These are phyloP conservation scores for Nitzschia sp. DNA, from an alignment of 108 stramenopile genomes.

Conservation along the genomic window DNA sequence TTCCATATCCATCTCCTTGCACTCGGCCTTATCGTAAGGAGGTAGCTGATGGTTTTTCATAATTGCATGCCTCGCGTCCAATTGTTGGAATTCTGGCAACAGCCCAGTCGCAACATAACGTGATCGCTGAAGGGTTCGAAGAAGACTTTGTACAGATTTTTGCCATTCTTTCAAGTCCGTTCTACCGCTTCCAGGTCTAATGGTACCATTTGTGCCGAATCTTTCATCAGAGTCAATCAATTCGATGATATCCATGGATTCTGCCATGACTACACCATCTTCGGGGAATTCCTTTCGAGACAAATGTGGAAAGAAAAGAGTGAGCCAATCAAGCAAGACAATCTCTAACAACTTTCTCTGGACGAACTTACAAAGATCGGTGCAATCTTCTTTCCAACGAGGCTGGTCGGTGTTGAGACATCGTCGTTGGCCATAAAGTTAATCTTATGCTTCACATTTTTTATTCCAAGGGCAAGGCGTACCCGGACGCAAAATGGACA, in stretches of 20 bases:
- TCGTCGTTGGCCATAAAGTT: slow-evolving; percentile 95
- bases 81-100: slow-evolving; percentile 91
- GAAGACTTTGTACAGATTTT: slow-evolving; percentile 76
- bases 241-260: slow-evolving; percentile 94
- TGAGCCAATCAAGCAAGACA: slow-evolving; percentile 5
- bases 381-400: slow-evolving; percentile 97
- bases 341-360: neutral
- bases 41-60: slow-evolving; percentile 89
- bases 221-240: slow-evolving; percentile 85
- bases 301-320: slow-evolving; percentile 13
- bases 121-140: slow-evolving; percentile 88
- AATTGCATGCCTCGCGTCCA: slow-evolving; percentile 89
- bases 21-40: slow-evolving; percentile 88
- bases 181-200: slow-evolving; percentile 76
- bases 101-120: slow-evolving; percentile 93
- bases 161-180: slow-evolving; percentile 94
- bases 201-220: slow-evolving; percentile 77
- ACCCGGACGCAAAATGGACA: slow-evolving; percentile 98
- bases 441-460: slow-evolving; percentile 88
- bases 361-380: slow-evolving; percentile 88
- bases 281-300: slow-evolving; percentile 53
- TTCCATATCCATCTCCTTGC: slow-evolving; percentile 85
- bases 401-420: slow-evolving; percentile 79
- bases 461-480: slow-evolving; percentile 91
- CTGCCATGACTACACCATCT: slow-evolving; percentile 85